A percentile compares a stretch with the other conserved stretches of the same genome.
Conservation (phyloP, 2,329 filamentous ascomycete species). For the Calonectria hongkongensis region DNA sequence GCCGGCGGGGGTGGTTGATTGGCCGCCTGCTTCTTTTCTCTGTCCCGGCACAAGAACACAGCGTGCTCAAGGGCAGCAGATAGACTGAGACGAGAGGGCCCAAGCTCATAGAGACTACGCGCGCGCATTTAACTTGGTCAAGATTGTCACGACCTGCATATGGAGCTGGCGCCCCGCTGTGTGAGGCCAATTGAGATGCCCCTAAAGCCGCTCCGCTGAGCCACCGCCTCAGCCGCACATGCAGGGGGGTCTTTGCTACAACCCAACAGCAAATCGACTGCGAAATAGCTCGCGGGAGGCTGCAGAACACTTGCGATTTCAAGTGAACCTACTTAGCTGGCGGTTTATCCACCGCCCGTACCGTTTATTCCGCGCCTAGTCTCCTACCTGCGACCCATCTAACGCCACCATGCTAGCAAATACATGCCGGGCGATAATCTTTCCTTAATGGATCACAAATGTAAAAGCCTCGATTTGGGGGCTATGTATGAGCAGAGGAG, state of each 20-base stretch:
- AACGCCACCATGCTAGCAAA: background rate
- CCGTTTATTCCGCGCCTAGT: background rate
- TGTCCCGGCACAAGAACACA: background rate
- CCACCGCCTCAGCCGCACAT: conserved; percentile 8
- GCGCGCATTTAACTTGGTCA: background rate
- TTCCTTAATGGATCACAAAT: background rate
- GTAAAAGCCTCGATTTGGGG: background rate
- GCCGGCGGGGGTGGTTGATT: background rate
- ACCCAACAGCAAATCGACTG: background rate
- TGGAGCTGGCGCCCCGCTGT: background rate
- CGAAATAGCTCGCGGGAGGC: background rate
- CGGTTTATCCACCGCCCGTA: background rate
- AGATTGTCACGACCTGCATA: background rate
- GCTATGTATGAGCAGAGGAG: background rate
- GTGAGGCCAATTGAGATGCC: background rate
- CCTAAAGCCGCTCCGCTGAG: background rate
- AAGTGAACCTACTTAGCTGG: background rate
- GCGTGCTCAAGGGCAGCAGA: background rate
- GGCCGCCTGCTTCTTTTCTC: background rate
- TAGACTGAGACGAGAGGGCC: too few relatives aligned
- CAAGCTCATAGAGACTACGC: background rate
- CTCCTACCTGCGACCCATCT: background rate
- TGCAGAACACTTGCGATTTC: background rate
- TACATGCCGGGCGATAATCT: background rate
- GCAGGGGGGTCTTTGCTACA: background rate